Conservation (phyloP, 768 basidiomycete genomes). For the Termitomyces sp. region DNA sequence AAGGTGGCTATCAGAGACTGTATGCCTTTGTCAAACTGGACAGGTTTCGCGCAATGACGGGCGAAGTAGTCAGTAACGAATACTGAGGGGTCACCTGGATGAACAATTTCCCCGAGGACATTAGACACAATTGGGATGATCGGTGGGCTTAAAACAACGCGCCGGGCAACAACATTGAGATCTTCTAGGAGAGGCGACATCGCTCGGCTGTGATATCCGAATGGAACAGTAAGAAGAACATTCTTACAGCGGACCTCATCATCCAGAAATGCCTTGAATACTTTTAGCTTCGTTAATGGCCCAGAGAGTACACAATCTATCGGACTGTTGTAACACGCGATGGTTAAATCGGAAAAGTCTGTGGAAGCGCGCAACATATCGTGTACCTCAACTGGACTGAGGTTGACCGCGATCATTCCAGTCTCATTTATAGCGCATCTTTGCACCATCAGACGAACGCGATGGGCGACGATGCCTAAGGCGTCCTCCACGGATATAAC, state of each 20-base stretch:
- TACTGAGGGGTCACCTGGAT: slow-evolving; percentile 42
- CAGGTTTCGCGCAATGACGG: slow-evolving; percentile 55
- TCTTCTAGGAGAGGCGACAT: slow-evolving; percentile 56
- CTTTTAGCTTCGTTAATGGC: slow-evolving; percentile 34
- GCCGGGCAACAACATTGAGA: slow-evolving; percentile 34
- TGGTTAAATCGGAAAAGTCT: slow-evolving; percentile 32
- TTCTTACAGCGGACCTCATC: slow-evolving; percentile 29
- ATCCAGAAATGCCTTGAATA: slow-evolving; percentile 38
- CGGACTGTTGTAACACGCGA: slow-evolving; percentile 62
- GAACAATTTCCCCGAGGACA: slow-evolving; percentile 47
- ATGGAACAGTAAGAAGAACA: slow-evolving; percentile 46
- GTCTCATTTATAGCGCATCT: slow-evolving; percentile 40
- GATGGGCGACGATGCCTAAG: slow-evolving; percentile 49
- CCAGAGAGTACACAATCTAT: slow-evolving; percentile 59
- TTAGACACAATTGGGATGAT: slow-evolving; percentile 60
- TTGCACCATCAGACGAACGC: slow-evolving; percentile 51
- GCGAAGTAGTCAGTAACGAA: slow-evolving; percentile 51
- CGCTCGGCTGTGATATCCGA: slow-evolving; percentile 62
- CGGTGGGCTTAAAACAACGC: slow-evolving; percentile 38
- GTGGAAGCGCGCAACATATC: slow-evolving; percentile 27
- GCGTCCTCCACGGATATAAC: slow-evolving; percentile 55
- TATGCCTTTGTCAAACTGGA: slow-evolving; percentile 49
- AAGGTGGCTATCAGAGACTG: slow-evolving; percentile 28
- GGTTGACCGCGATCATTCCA: slow-evolving; percentile 59
- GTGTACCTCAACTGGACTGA: slow-evolving; percentile 28